These are phyloP conservation scores for Ramalina intermedia DNA, from an alignment of 495 filamentous ascomycete genomes.

Conservation along the genomic window DNA sequence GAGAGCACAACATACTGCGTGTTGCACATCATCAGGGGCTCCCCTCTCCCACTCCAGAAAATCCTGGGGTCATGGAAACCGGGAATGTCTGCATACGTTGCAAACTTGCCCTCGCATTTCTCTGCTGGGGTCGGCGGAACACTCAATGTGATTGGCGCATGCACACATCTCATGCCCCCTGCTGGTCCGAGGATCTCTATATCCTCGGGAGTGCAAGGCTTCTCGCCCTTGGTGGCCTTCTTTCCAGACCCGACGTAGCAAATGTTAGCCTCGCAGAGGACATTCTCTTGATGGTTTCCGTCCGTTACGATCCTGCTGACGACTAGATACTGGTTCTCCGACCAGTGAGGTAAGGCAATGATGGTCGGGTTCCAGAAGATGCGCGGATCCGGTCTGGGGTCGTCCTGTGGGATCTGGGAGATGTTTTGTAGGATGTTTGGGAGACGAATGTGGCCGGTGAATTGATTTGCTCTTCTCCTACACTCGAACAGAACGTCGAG, in stretches of 20 bases:
- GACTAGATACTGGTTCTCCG: conserved; percentile 25
- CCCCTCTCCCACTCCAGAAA: conserved; percentile 27
- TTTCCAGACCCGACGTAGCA: conserved; percentile 16
- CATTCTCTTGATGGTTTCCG: conserved; percentile 24
- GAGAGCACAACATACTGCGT: conserved; percentile 19
- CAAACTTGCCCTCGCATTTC: conserved; percentile 21
- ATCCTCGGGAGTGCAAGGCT: conserved; percentile 21
- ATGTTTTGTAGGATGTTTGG: conserved; percentile 22
- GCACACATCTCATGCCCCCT: conserved; percentile 22
- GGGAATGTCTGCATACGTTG: conserved; percentile 21
- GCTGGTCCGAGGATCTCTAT: conserved; percentile 17
- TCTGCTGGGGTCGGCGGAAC: conserved; percentile 29
- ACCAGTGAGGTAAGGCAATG: conserved; percentile 25
- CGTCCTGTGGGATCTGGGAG: conserved; percentile 18
- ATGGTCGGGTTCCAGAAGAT: conserved; percentile 29
- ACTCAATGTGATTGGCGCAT: conserved; percentile 18
- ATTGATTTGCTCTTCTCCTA: conserved; percentile 16
- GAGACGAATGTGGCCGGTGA: conserved; percentile 22
- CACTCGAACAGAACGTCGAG: conserved; percentile 19
- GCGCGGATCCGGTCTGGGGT: conserved; percentile 11
- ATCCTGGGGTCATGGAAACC: conserved; percentile 28
- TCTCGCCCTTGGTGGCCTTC: conserved; percentile 13
- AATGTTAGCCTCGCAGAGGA: conserved; percentile 26
- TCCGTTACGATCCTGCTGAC: conserved; percentile 23
- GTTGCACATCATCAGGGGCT: conserved; percentile 27